Evolutionary conservation across 2,329 filamentous ascomycete genomes (phyloP).

Genomic region (Colletotrichum chlorophyti): DNA sequence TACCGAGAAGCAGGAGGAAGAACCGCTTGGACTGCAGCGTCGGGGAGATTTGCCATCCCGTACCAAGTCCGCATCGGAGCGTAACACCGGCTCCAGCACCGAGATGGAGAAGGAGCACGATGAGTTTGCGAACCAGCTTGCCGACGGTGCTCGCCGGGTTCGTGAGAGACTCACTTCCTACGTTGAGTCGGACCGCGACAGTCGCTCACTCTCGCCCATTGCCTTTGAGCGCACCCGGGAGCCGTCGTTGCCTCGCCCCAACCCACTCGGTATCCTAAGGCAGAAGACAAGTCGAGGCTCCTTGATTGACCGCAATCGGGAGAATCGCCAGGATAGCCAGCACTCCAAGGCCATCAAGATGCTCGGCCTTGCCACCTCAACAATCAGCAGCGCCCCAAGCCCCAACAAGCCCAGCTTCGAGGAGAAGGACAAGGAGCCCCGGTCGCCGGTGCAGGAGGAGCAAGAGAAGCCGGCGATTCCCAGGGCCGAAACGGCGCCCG

Average conservation of each 20-base stretch:
- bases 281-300: slow-evolving; percentile 73
- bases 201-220: slow-evolving; percentile 49
- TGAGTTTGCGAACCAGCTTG: slow-evolving; percentile 77
- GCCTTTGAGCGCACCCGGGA: slow-evolving; percentile 45
- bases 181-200: slow-evolving; percentile 62
- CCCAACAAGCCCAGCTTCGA: slow-evolving; percentile 46
- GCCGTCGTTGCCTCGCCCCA: slow-evolving; percentile 48
- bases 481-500: not conserved
- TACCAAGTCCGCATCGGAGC: not conserved
- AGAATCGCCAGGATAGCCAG: slow-evolving; percentile 47
- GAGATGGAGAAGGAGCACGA: slow-evolving; percentile 63
- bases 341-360: slow-evolving; percentile 66
- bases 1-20: not conserved
- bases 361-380: slow-evolving; percentile 59
- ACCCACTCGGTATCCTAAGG: slow-evolving; percentile 69
- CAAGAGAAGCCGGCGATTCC: slow-evolving; percentile 12
- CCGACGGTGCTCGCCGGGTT: slow-evolving; percentile 72
- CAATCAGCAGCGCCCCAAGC: slow-evolving; percentile 48
- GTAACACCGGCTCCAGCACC: slow-evolving; percentile 8
- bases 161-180: slow-evolving; percentile 76
- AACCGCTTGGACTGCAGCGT: not conserved
- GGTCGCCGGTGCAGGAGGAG: slow-evolving; percentile 37
- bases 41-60: not conserved
- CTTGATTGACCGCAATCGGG: slow-evolving; percentile 57
- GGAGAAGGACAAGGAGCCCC: slow-evolving; percentile 40